Conservation (phyloP, 2,329 filamentous ascomycete species). For the Microascus cirrosus region DNA sequence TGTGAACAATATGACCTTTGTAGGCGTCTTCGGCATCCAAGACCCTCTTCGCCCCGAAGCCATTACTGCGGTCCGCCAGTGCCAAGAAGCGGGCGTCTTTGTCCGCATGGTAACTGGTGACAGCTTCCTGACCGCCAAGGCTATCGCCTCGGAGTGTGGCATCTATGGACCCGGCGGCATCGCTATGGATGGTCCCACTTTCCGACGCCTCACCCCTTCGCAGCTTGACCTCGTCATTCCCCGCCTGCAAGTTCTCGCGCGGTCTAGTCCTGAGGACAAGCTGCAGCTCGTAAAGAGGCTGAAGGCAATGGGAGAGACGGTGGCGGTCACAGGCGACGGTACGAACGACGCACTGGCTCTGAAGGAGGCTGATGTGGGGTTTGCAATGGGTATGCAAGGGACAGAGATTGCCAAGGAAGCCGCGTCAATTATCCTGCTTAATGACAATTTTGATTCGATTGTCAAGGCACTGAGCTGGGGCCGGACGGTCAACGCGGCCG, state of each 20-base stretch:
- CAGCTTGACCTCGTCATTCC: conserved; percentile 40
- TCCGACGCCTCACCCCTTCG: conserved; percentile 42
- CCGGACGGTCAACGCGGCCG: conserved; percentile 50
- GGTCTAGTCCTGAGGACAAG: conserved; percentile 62
- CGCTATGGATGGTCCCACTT: conserved; percentile 43
- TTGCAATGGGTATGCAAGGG: conserved; percentile 57
- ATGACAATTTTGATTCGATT: conserved; percentile 53
- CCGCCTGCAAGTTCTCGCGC: conserved; percentile 55
- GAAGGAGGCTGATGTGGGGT: conserved; percentile 55
- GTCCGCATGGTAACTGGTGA: conserved; percentile 52
- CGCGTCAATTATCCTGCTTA: conserved; percentile 50
- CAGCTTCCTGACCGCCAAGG: conserved; percentile 30
- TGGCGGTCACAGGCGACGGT: conserved; percentile 56
- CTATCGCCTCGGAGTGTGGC: conserved; percentile 33
- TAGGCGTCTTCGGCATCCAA: conserved; percentile 49
- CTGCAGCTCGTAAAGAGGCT: conserved; percentile 52
- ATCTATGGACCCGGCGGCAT: conserved; percentile 50
- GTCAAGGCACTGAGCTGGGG: conserved; percentile 53
- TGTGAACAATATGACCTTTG: conserved; percentile 22
- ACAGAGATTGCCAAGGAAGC: conserved; percentile 55
- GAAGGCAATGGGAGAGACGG: conserved; percentile 53
- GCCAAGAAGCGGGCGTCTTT: conserved; percentile 52
- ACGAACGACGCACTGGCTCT: conserved; percentile 57
- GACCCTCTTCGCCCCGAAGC: conserved; percentile 56
- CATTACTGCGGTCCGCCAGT: conserved; percentile 48